Evolutionary conservation across 164 flowering plant species (phyloP), one percentile per base, ranked within the genome.

Genomic region (Tetrastigma voinierianum): DNA sequence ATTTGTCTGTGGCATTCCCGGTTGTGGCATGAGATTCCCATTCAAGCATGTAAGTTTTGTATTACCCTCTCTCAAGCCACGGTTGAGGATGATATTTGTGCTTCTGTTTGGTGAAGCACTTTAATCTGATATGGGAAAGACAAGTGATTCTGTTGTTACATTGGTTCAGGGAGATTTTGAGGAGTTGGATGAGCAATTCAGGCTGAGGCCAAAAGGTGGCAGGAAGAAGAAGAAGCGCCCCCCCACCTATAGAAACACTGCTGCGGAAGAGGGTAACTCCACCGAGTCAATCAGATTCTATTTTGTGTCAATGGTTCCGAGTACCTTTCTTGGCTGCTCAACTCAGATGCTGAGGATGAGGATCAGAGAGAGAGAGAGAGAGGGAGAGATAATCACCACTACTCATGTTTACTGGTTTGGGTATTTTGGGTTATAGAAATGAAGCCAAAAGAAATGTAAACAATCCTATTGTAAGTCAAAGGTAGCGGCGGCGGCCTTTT

Each of bases 161-260:
- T 56, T 14, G 49, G 10, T 10, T 5, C 77, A 88, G 93, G 93
- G 89, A 5, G 88, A 88, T 76, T 88, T 90, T 77, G 81, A 62
- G 45, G 88, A 82, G 62, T 53, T 75, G 10, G 93, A 86, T 66
- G 85, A 77, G 67, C 88, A 76, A 25, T 88, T 86, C 65, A 72
- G 71, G 14, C 76, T 82, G 6, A 82, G 80, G 72, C 82, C 88
- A 0, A 80, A 88, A 25, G 97, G 97, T 61, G 97, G 97, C n/a
- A 72, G 86, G 59, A 87, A 92, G 73, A 81, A 91, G 66, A 64
- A 59, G 17, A n/a, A n/a, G n/a, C n/a, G n/a, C n/a, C n/a, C 74
- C 49, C 46, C 82, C 88, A 1, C 57, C 69, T 1, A 68, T 86
- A 1, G 94, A 88, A 62, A 64, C 75, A 19, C 68, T 92, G 32